A percentile compares a stretch with the other conserved stretches of the same genome.
These are phyloP conservation scores for Hymenoscyphus albidus DNA, from an alignment of 2,329 filamentous ascomycete species.

Conservation along the genomic window DNA sequence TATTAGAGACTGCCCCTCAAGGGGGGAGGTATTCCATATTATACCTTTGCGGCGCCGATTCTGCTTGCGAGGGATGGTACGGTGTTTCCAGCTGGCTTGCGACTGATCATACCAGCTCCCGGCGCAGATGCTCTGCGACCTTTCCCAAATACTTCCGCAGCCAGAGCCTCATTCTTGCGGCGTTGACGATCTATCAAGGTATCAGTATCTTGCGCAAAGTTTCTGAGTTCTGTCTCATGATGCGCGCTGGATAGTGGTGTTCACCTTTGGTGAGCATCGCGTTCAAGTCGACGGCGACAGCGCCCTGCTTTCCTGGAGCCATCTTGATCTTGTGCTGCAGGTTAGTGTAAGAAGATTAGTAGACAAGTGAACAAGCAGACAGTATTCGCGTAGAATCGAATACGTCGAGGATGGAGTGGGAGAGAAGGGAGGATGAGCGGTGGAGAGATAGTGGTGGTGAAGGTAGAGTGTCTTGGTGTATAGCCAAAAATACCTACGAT, in stretches of 20 bases:
- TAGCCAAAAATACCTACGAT: background rate
- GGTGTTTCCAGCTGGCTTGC: slow-evolving; percentile 39
- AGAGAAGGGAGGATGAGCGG: background rate
- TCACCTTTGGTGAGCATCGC: slow-evolving; percentile 34
- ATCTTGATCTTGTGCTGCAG: slow-evolving; percentile 28
- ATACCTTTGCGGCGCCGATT: slow-evolving; percentile 69
- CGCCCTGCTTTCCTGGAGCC: slow-evolving; percentile 27
- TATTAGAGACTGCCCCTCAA: background rate
- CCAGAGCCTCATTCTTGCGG: slow-evolving; percentile 69
- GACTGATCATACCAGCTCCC: slow-evolving; percentile 41
- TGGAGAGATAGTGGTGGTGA: background rate
- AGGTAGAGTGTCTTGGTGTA: background rate
- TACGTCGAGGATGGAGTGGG: background rate
- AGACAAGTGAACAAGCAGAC: background rate
- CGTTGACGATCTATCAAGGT: slow-evolving; percentile 50
- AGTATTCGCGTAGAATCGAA: background rate
- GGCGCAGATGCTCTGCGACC: slow-evolving; percentile 54
- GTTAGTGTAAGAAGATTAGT: slow-evolving; percentile 22
- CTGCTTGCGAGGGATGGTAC: slow-evolving; percentile 63
- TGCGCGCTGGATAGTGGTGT: background rate
- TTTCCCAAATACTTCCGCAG: slow-evolving; percentile 66
- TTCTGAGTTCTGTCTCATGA: background rate
- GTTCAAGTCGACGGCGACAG: slow-evolving; percentile 33
- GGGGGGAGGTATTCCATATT: slow-evolving; percentile 3
- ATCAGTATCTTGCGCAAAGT: slow-evolving; percentile 16